Evolutionary conservation across 192 early-diverging fungal species (phyloP), one percentile per base, ranked within the genome.

Genomic region (Entomortierella chlamydospora): DNA sequence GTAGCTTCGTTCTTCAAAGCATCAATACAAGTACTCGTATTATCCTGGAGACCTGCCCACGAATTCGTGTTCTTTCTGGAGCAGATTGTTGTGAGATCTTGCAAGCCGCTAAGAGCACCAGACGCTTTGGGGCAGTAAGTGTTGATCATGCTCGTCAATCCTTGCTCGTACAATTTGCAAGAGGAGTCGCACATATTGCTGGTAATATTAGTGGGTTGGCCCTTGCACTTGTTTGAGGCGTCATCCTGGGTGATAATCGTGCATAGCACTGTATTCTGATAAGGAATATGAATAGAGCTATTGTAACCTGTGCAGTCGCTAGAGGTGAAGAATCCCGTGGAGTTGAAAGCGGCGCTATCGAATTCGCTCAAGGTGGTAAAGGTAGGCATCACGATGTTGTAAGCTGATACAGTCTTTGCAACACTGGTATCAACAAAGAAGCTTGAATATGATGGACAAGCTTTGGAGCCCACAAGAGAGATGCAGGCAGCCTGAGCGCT

Each of bases 251-350:
- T 57, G 5, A 57, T 62, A 51, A 70, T 70, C 29, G 68, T 29
- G 23, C 76, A 79, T 37, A 79, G 63, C 0, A 79, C 13, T 0
- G 76, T 66, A 13, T 64, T 79, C 39, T 79, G 76, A 28, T 79
- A 79, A 3, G 67, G 68, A 15, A 79, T 57, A 1, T 51, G 67
- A 26, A 61, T 29, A 4, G 76, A 20, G 13, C 22, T 22, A 29
- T 57, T 70, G 65, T 79, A 79, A 17, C 41, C 57, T 2, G 49
- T 49, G 26, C 76, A 79, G 31, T 64, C 56, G 23, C n/a, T 5
- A 7, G 33, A 18, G 2, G 68, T 60, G 47, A 61, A 23, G 61
- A 79, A 79, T 11, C 41, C 68, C 7, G 76, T 70, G 10, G 76
- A 61, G 22, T 79, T 79, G 33, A 49, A 43, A 22, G 50, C 68